Conservation (phyloP, 495 filamentous ascomycete species). For the Penicillium argentinense region DNA sequence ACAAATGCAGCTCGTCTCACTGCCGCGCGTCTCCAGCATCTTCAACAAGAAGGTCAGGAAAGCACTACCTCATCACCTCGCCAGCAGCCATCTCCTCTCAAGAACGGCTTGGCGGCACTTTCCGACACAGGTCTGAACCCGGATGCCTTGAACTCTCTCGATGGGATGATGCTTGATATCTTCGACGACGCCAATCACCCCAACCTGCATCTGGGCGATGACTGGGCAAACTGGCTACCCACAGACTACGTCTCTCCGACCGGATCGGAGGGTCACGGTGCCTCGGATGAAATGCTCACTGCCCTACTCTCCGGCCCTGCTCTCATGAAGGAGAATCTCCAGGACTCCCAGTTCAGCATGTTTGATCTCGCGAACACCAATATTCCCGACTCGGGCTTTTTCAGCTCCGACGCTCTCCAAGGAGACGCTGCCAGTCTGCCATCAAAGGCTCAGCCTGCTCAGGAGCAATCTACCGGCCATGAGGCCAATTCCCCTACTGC, state of each 20-base stretch:
- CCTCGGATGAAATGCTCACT: constrained; percentile 38
- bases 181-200: constrained; percentile 31
- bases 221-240: constrained; percentile 44
- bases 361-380: constrained; percentile 30
- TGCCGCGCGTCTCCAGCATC: constrained; percentile 38
- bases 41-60: constrained; percentile 32
- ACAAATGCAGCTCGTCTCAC: constrained; percentile 35
- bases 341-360: constrained; percentile 27
- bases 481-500: constrained; percentile 18
- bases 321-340: constrained; percentile 28
- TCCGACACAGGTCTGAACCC: constrained; percentile 24
- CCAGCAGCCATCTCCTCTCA: constrained; percentile 27
- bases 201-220: constrained; percentile 28
- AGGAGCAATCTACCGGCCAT: constrained; percentile 11
- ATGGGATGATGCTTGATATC: constrained; percentile 44
- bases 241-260: constrained; percentile 36
- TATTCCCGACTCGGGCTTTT: constrained; percentile 41
- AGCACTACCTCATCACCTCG: constrained; percentile 20
- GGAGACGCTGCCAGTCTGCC: constrained; percentile 22
- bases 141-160: constrained; percentile 30
- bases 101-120: constrained; percentile 22
- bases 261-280: constrained; percentile 25
- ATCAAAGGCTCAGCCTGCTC: constrained; percentile 23
- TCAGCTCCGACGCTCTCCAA: constrained; percentile 39
- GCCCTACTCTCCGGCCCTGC: constrained; percentile 42